Percentiles rank a stretch among this genome's conserved stretches.
Evolutionary conservation across 2,329 filamentous ascomycete genomes (phyloP).

Genomic region (Colletotrichum lupini): DNA sequence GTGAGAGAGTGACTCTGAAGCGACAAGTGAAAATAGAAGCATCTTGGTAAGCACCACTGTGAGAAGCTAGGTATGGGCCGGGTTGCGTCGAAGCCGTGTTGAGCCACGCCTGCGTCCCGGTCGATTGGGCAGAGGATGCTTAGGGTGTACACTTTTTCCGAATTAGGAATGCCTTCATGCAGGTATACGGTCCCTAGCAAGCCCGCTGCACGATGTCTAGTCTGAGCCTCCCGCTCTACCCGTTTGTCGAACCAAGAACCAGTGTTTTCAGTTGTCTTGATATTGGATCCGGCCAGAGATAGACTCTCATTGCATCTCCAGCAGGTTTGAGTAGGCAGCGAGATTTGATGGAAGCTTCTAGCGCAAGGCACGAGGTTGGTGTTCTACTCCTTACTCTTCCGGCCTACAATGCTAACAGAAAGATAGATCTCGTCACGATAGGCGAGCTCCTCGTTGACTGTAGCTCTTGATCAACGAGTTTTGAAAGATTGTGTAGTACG

Average conservation of each 20-base stretch:
- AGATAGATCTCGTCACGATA: not conserved
- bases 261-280: not conserved
- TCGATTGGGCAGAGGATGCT: constrained; percentile 21
- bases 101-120: not conserved
- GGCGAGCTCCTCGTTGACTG: not conserved
- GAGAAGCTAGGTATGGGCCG: constrained; percentile 3
- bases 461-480: not conserved
- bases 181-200: constrained; percentile 3
- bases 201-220: constrained; percentile 6
- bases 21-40: constrained; percentile 31
- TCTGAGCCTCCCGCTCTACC: constrained; percentile 8
- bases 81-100: constrained; percentile 11
- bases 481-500: not conserved
- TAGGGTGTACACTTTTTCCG: constrained; percentile 8
- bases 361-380: not conserved
- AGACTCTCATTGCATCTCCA: not conserved
- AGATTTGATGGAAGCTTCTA: not conserved
- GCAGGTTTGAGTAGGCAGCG: not conserved
- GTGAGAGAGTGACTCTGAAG: not conserved
- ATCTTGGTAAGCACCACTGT: constrained; percentile 30
- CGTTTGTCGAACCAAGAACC: constrained; percentile 2
- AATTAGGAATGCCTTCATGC: constrained; percentile 5
- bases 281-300: not conserved
- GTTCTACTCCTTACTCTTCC: not conserved
- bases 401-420: not conserved